phyloP scores from a whole-genome alignment of 257 asterid species.

The Plantago ovata region DNA sequence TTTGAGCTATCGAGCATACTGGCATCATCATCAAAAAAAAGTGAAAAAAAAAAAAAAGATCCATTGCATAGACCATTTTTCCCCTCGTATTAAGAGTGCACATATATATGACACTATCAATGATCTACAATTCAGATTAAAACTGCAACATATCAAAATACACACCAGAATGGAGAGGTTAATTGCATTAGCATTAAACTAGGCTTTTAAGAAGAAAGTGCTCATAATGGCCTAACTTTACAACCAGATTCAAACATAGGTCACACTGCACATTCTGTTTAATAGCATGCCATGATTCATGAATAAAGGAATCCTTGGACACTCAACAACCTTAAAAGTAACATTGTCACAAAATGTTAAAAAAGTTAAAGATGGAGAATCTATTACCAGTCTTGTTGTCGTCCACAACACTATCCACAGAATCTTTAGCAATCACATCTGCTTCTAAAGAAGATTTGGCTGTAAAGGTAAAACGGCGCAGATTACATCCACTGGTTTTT shows the following conservation, averaged over 20 bases:
- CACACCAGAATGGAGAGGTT: neutral
- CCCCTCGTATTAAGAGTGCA: too few species aligned
- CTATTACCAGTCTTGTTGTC: constrained; percentile 42
- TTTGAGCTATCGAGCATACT: too few species aligned
- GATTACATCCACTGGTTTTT: constrained; percentile 18
- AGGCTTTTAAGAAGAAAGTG: too few species aligned
- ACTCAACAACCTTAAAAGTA: neutral
- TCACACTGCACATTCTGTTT: too few species aligned
- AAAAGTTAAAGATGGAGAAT: constrained; percentile 14
- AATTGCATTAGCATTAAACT: too few species aligned
- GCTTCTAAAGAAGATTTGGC: constrained; percentile 50
- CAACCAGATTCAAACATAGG: neutral
- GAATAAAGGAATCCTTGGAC: neutral
- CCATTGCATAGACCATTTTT: too few species aligned
- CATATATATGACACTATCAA: too few species aligned
- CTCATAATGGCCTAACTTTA: neutral
- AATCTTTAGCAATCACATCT: constrained; percentile 43
- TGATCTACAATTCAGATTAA: too few species aligned
- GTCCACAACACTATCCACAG: constrained; percentile 30
- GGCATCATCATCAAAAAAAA: too few species aligned
- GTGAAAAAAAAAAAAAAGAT: too few species aligned
- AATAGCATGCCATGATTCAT: too few species aligned
- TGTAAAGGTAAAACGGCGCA: constrained; percentile 25
- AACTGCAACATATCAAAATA: neutral
- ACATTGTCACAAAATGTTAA: neutral